A percentile compares a stretch with the other conserved stretches of the same genome.
Evolutionary conservation across 768 basidiomycete species (phyloP).

Genomic region (Suillus paluster): DNA sequence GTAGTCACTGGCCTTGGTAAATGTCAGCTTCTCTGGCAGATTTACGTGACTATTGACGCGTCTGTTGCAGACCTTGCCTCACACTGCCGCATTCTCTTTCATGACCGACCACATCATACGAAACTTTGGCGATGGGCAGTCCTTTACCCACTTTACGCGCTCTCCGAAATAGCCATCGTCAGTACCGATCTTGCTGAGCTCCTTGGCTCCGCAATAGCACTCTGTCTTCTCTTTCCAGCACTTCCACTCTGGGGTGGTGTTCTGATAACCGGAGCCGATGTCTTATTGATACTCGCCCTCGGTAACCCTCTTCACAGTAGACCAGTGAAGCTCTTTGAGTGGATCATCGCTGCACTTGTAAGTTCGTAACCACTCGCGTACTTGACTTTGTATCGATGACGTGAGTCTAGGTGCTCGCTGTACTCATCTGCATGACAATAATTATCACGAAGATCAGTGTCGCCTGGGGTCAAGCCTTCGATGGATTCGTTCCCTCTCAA

Average conservation of each 20-base stretch:
- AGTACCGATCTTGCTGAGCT: constrained; percentile 84
- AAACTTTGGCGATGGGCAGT: constrained; percentile 59
- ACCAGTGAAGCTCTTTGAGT: constrained; percentile 72
- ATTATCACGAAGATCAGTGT: constrained; percentile 75
- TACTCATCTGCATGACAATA: constrained; percentile 78
- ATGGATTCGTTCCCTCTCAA: constrained; percentile 77
- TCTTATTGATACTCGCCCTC: constrained; percentile 70
- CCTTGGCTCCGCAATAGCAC: constrained; percentile 79
- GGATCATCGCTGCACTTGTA: constrained; percentile 65
- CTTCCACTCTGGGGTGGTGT: constrained; percentile 75
- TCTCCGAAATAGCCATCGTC: constrained; percentile 74
- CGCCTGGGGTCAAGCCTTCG: constrained; percentile 73
- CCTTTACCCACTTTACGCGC: constrained; percentile 66
- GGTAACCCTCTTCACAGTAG: constrained; percentile 69
- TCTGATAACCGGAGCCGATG: constrained; percentile 69
- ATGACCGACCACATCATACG: constrained; percentile 65
- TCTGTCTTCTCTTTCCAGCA: constrained; percentile 72
- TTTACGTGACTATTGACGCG: constrained; percentile 18
- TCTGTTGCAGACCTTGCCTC: constrained; percentile 55
- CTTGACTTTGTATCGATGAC: constrained; percentile 7
- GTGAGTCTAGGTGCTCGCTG: constrained; percentile 57
- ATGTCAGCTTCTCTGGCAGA: constrained; percentile 13
- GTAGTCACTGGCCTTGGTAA: constrained; percentile 80
- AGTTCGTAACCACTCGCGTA: constrained; percentile 17
- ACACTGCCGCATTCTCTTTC: constrained; percentile 66